A percentile compares a stretch with the other conserved stretches of the same genome.
Conservation (phyloP, 2,329 filamentous ascomycete genomes). For the Fusarium robinianum region DNA sequence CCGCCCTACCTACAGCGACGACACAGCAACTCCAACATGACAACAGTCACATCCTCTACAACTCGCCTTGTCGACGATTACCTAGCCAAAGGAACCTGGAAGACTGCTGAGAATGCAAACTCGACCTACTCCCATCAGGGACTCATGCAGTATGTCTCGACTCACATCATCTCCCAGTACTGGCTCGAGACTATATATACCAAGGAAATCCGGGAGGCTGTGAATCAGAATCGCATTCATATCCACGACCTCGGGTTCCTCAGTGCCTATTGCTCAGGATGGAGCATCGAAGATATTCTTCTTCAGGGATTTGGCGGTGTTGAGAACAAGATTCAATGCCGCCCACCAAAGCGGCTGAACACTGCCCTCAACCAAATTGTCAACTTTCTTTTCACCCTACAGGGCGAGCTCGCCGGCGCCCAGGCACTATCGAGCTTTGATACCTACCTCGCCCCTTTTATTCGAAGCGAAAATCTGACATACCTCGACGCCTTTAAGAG, state of each 20-base stretch:
- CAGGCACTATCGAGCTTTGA: conserved; percentile 32
- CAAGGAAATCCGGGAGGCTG: conserved; percentile 22
- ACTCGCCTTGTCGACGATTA: conserved; percentile 29
- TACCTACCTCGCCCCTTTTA: conserved; percentile 30
- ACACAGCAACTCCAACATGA: neutral
- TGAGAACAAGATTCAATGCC: conserved; percentile 34
- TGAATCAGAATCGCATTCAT: conserved; percentile 29
- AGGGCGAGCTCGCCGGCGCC: conserved; percentile 31
- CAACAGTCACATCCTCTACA: conserved; percentile 13
- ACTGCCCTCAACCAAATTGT: conserved; percentile 34
- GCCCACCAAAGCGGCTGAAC: conserved; percentile 31
- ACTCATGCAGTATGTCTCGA: conserved; percentile 34
- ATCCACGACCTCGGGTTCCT: conserved; percentile 34
- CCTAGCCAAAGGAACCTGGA: conserved; percentile 30
- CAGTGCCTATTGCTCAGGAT: conserved; percentile 33
- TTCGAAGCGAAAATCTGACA: conserved; percentile 24
- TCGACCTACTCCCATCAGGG: conserved; percentile 35
- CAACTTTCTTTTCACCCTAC: conserved; percentile 32
- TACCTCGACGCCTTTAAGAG: conserved; percentile 33
- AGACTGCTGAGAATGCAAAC: conserved; percentile 31
- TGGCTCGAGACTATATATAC: conserved; percentile 34
- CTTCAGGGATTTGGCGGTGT: conserved; percentile 32
- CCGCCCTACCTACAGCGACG: neutral
- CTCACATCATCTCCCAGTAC: conserved; percentile 31
- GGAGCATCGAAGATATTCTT: conserved; percentile 33